Percentiles rank a stretch among this genome's conserved stretches.
Evolutionary conservation across 768 basidiomycete species (phyloP).

Genomic region (Psilocybe cyanescens): DNA sequence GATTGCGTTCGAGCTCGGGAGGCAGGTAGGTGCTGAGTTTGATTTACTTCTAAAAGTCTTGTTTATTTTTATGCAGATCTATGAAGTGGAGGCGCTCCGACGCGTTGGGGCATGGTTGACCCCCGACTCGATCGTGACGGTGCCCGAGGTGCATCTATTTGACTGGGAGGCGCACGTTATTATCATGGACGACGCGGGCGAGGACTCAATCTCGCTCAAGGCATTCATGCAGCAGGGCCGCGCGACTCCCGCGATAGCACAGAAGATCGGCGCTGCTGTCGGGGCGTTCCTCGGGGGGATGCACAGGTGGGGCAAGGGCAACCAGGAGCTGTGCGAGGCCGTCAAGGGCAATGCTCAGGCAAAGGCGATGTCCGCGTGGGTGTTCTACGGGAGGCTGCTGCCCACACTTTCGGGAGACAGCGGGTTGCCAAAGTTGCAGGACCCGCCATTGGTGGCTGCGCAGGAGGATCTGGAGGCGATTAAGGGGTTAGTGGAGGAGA

Average conservation of each 20-base stretch:
- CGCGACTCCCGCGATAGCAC: conserved; percentile 32
- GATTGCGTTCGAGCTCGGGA: conserved; percentile 36
- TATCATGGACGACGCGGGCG: conserved; percentile 68
- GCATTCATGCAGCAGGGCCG: conserved; percentile 36
- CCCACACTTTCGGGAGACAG: conserved; percentile 37
- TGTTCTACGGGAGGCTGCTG: conserved; percentile 49
- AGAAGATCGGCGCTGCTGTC: conserved; percentile 53
- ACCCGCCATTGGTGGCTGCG: conserved; percentile 45
- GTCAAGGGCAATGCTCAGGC: conserved; percentile 46
- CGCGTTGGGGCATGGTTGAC: conserved; percentile 43
- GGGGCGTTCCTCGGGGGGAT: conserved; percentile 58
- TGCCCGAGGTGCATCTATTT: conserved; percentile 52
- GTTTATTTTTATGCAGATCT: conserved; percentile 28
- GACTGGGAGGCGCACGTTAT: conserved; percentile 54
- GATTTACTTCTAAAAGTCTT: background rate
- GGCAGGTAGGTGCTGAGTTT: conserved; percentile 49
- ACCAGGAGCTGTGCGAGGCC: conserved; percentile 25
- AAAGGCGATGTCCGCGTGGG: conserved; percentile 41
- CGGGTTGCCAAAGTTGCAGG: conserved; percentile 35
- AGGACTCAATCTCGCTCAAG: conserved; percentile 42
- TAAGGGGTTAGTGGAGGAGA: conserved; percentile 26
- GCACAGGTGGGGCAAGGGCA: conserved; percentile 51
- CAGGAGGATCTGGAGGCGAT: conserved; percentile 36
- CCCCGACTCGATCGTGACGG: conserved; percentile 41
- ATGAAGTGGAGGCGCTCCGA: conserved; percentile 52